Evolutionary conservation across 805 yeast species (phyloP), one percentile per base, ranked within the genome.

Genomic region (Candida takata): DNA sequence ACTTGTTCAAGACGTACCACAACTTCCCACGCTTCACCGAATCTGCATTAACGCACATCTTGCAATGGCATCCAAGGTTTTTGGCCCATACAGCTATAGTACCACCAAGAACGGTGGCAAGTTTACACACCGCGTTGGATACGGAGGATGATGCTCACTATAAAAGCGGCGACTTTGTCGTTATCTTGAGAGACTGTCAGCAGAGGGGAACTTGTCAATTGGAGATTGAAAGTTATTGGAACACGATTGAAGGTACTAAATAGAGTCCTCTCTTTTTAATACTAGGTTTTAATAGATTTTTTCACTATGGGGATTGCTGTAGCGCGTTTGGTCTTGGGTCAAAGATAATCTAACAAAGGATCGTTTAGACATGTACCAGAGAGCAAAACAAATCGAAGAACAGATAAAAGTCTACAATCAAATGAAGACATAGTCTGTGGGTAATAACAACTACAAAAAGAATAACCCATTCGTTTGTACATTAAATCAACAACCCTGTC

Each of bases 41-140:
- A 40, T 68, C 72, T n/a, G 88, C 92, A 1, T 54, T 90, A 29
- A 72, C 84, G n/a, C 97, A 92, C 55, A 66, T 87, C 30, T 65
- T 87, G 47, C 97, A 86, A 59, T 92, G 97, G 98, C 98, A 90
- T 55, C 95, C 96, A 10, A 75, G 72, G 20, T 62, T 83, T 19
- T 66, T 92, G 46, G 70, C 82, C 36, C 81, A 77, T 51, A 68
- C 92, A 4, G 81, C 86, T 0, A 57, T 90, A 12, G 73, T 92
- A 1, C 84, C 86, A 10, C 69, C 77, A 29, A 71, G 77, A 50
- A 60, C 72, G 8, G 68, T 81, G 28, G 73, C 74, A 11, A 60
- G 75, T 24, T 44, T 62, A 13, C 72, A 70, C 43, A 37, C 59
- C 17, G 60, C 57, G 4, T 43, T 48, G 10, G 48, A 55, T n/a